Percentiles rank a stretch among this genome's conserved stretches.
Evolutionary conservation across 306 rosid species (phyloP).

Genomic region (Citrullus colocynthis): DNA sequence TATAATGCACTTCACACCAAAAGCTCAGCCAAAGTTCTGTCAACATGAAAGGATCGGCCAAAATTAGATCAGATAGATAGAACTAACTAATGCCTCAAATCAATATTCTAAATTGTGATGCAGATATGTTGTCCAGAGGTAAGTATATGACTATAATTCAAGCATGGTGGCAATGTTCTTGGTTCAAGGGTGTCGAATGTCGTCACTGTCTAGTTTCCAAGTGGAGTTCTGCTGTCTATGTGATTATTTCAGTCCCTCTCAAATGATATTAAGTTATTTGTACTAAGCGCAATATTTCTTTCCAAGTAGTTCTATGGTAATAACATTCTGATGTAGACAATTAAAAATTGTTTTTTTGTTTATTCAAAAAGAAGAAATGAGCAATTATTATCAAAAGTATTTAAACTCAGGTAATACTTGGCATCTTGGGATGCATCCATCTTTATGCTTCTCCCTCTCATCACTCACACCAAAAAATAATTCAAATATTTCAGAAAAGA

Average conservation of each 20-base stretch:
- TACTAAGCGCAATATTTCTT: neutral
- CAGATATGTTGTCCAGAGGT: neutral
- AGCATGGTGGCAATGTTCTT: neutral
- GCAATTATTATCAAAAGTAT: too few species aligned
- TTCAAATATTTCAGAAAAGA: too few species aligned
- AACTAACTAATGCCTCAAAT: neutral
- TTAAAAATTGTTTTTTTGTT: too few species aligned
- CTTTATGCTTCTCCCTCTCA: too few species aligned
- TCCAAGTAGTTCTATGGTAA: neutral
- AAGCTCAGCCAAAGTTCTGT: conserved; percentile 95
- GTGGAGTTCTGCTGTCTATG: neutral
- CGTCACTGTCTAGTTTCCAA: neutral
- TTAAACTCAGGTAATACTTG: too few species aligned
- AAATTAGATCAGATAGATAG: neutral
- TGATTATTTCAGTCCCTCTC: neutral
- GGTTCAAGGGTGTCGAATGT: neutral
- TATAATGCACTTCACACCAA: conserved; percentile 99
- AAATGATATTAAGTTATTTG: neutral
- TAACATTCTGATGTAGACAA: neutral
- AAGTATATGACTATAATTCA: neutral
- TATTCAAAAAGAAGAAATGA: neutral
- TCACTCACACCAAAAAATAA: too few species aligned
- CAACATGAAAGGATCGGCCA: neutral
- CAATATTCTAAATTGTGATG: neutral
- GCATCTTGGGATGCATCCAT: too few species aligned